Conservation (phyloP, 768 basidiomycete genomes). For the Suillus tomentosus region DNA sequence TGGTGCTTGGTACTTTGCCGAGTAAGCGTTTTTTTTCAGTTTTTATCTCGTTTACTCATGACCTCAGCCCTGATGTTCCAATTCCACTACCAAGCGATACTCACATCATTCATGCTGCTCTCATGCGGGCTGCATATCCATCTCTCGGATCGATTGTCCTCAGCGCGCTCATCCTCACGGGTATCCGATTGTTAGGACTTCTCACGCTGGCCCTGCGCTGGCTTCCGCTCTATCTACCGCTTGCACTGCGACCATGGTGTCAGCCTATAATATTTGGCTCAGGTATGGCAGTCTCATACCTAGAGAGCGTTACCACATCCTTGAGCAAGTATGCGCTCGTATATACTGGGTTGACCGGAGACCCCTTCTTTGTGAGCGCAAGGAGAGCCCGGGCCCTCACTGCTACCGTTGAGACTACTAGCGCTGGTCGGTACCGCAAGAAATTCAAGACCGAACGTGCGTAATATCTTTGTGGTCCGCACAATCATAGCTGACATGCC, state of each 20-base stretch:
- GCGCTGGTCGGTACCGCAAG: slow-evolving; percentile 41
- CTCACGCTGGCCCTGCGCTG: slow-evolving; percentile 52
- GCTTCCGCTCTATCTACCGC: slow-evolving; percentile 54
- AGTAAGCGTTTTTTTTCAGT: slow-evolving; percentile 41
- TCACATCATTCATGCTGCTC: slow-evolving; percentile 73
- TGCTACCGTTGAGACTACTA: slow-evolving; percentile 51
- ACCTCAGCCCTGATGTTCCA: slow-evolving; percentile 28
- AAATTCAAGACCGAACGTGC: slow-evolving; percentile 62
- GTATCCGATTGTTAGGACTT: slow-evolving; percentile 60
- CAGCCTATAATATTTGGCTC: slow-evolving; percentile 40
- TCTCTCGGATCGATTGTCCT: slow-evolving; percentile 81
- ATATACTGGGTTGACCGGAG: slow-evolving; percentile 77
- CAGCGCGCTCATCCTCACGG: slow-evolving; percentile 74
- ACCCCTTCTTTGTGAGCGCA: slow-evolving; percentile 62
- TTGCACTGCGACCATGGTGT: slow-evolving; percentile 42
- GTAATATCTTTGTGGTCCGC: slow-evolving; percentile 22
- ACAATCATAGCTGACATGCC: slow-evolving; percentile 3
- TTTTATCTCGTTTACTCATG: slow-evolving; percentile 11
- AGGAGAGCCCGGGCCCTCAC: slow-evolving; percentile 59
- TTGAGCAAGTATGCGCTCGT: slow-evolving; percentile 68
- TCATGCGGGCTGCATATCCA: slow-evolving; percentile 77
- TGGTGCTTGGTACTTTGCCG: slow-evolving; percentile 88
- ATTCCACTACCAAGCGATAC: slow-evolving; percentile 55
- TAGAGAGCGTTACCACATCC: slow-evolving; percentile 49
- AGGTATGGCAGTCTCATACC: slow-evolving; percentile 42